Evolutionary conservation across 1,284 basidiomycete genomes (phyloP).

Genomic region (Tranzscheliella williamsii): DNA sequence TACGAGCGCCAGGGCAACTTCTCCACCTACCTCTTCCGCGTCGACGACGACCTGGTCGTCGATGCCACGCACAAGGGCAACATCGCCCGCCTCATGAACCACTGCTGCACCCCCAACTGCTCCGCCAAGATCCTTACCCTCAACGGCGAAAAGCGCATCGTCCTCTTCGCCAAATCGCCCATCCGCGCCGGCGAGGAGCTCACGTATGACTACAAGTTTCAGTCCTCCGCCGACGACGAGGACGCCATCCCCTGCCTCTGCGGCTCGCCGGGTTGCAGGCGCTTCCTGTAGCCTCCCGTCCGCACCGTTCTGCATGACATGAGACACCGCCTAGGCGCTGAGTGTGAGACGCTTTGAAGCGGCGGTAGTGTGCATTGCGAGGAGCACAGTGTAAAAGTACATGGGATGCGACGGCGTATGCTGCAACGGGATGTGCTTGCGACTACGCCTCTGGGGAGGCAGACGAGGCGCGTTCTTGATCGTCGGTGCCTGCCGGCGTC

Average conservation of each 20-base stretch:
- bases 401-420: too few relatives aligned
- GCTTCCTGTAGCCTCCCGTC: slow-evolving; percentile 54
- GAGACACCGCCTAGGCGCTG: too few relatives aligned
- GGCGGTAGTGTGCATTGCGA: too few relatives aligned
- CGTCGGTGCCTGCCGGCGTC: too few relatives aligned
- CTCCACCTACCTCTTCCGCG: slow-evolving; percentile 61
- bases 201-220: slow-evolving; percentile 62
- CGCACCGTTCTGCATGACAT: too few relatives aligned
- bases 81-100: slow-evolving; percentile 68
- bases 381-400: too few relatives aligned
- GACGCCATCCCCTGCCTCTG: slow-evolving; percentile 63
- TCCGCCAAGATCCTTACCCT: slow-evolving; percentile 98
- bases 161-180: slow-evolving; percentile 90
- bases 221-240: slow-evolving; percentile 53
- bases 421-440: too few relatives aligned
- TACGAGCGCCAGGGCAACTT: slow-evolving; percentile 69
- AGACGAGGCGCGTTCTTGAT: too few relatives aligned
- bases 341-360: too few relatives aligned
- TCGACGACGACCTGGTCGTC: slow-evolving; percentile 68
- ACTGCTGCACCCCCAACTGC: slow-evolving; percentile 96
- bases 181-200: slow-evolving; percentile 73
- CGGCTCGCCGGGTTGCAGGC: slow-evolving; percentile 60
- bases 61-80: slow-evolving; percentile 99
- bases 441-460: too few relatives aligned
- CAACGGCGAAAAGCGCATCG: slow-evolving; percentile 97